A percentile compares a stretch with the other conserved stretches of the same genome.
Evolutionary conservation across 768 basidiomycete species (phyloP).

Genomic region (Termitomyces sp.): DNA sequence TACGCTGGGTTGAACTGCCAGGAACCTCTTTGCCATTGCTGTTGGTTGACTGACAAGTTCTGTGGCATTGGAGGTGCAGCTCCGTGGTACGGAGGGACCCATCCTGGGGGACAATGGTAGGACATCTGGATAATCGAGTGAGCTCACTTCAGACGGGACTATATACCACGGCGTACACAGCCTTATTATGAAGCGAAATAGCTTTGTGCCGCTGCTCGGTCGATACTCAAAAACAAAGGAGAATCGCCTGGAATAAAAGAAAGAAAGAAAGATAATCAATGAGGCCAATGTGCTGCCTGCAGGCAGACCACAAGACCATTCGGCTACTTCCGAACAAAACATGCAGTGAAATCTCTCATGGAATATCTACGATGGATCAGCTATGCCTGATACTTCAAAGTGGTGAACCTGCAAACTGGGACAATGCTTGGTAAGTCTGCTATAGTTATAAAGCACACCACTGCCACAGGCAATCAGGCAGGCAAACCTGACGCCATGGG

Average conservation of each 20-base stretch:
- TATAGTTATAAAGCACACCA: neutral
- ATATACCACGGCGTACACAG: slow-evolving; percentile 3
- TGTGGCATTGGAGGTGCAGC: slow-evolving; percentile 57
- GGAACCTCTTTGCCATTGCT: slow-evolving; percentile 46
- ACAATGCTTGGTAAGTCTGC: slow-evolving; percentile 18
- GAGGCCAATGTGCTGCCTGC: neutral
- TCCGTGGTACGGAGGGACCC: slow-evolving; percentile 32
- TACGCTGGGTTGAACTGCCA: slow-evolving; percentile 48
- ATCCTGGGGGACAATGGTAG: slow-evolving; percentile 13
- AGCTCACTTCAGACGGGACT: neutral
- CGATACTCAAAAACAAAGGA: neutral
- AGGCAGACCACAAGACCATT: neutral
- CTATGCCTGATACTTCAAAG: slow-evolving; percentile 17
- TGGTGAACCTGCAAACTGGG: slow-evolving; percentile 21
- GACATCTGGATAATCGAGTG: neutral
- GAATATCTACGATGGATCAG: too few relatives aligned
- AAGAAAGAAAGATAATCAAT: neutral
- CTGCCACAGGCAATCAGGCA: slow-evolving; percentile 28
- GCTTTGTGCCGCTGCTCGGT: neutral
- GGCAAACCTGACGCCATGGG: slow-evolving; percentile 56
- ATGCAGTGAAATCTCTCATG: too few relatives aligned
- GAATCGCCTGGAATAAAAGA: neutral
- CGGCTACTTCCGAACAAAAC: neutral
- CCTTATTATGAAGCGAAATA: neutral
- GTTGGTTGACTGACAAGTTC: slow-evolving; percentile 34